A percentile compares a stretch with the other conserved stretches of the same genome.
phyloP scores from a whole-genome alignment of 2,329 filamentous ascomycete species.

The Orbilia blumenaviensis region DNA sequence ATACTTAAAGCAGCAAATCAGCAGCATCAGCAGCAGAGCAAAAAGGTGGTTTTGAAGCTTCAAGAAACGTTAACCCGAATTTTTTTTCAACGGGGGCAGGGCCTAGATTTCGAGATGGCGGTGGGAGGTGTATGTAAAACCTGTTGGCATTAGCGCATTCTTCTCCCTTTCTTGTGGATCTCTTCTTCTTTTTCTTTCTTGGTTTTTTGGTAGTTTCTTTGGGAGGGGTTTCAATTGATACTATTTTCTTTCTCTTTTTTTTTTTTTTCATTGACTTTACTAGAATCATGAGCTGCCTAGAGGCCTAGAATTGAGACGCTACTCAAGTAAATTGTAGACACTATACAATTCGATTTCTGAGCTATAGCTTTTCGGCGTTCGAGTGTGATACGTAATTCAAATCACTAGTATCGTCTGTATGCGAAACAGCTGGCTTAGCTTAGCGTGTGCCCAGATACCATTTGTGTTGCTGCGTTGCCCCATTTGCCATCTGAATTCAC shows the following conservation, averaged over 20 bases:
- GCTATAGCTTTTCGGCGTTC: too few relatives aligned
- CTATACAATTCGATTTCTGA: not conserved
- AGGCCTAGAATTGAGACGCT: too few relatives aligned
- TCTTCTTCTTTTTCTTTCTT: not conserved
- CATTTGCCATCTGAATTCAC: too few relatives aligned
- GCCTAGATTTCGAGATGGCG: not conserved
- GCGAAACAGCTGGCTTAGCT: too few relatives aligned
- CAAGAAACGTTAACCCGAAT: not conserved
- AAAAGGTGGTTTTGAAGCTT: not conserved
- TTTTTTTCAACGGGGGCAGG: too few relatives aligned
- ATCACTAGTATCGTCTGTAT: too few relatives aligned
- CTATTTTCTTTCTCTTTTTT: constrained; percentile 1
- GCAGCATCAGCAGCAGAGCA: constrained; percentile 3
- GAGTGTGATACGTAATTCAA: too few relatives aligned
- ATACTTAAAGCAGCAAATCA: not conserved
- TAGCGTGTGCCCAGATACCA: too few relatives aligned
- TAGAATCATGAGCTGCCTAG: too few relatives aligned
- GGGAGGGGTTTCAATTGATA: constrained; percentile 35
- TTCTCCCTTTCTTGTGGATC: constrained; percentile 17
- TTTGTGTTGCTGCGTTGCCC: too few relatives aligned
- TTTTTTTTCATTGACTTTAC: constrained; percentile 7
- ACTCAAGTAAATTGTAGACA: too few relatives aligned
- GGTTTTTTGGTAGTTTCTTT: not conserved
- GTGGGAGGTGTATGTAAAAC: constrained; percentile 30
- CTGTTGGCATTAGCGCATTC: constrained; percentile 42